Base-by-base conservation (phyloP, 1,284 basidiomycete genomes). In the Sparassis latifolia region DNA sequence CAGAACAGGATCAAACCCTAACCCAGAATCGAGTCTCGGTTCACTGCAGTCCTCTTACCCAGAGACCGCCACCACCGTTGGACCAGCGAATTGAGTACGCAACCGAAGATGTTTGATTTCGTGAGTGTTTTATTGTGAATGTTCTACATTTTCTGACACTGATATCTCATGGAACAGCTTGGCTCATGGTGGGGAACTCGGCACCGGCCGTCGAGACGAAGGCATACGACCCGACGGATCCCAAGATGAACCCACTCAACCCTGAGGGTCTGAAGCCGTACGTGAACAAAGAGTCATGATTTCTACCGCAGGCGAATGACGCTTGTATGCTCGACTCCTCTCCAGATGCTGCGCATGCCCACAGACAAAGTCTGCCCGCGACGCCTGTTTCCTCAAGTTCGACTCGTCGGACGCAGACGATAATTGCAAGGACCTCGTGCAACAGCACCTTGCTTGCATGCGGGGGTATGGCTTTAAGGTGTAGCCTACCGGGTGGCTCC, bases 321-420 rank as follows among this genome's bases (percentile, higher is more conserved):
- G 6, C 6, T 12, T 37, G 12, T 37, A 37, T 37, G 35, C 35
- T 37, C 7, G 12, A 37, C 35, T 12, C 7, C 35, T 37, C 12
- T 37, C 35, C 57, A 93, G 86, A 56, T 98, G 95, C 65, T 98
- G 95, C 63, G 95, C 95, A 43, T 99, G 95, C 68, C 93, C 94
- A 10, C 81, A 94, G 60, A 97, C 94, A 0, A 99, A 99, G 70
- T 80, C 85, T 5, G 79, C 78, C 30, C 79, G 96, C 35, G 96
- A 99, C 69, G 88, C 94, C 60, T 99, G 96, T 71, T 97, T 97
- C 76, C 74, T 98, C 58, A 80, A 83, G 56, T 78, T 76, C 58
- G 82, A 84, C 60, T 69, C 83, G 5, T 79, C 82, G 39, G 81
- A 84, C 55, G 88, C 86, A 3, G 77, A 80, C 52, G 82, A 84